phyloP scores from a whole-genome alignment of 2,329 filamentous ascomycete species.

The Botryotinia convoluta region DNA sequence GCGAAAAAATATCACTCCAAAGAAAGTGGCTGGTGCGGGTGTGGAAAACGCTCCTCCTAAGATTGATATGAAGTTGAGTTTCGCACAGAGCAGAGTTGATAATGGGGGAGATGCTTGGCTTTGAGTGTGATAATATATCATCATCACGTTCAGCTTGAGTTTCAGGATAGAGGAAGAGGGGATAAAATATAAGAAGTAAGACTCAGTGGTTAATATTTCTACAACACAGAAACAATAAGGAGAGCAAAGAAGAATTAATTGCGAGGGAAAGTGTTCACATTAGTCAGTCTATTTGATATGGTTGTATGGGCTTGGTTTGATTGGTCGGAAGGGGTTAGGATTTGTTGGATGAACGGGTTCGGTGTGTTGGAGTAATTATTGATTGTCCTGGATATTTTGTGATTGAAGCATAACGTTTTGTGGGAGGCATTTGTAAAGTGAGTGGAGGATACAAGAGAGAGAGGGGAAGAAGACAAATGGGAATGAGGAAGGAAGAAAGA shows the following conservation, averaged over 20 bases:
- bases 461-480: too few species aligned
- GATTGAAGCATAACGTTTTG: neutral
- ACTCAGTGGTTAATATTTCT: constrained; percentile 12
- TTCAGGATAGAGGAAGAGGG: neutral
- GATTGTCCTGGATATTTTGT: constrained; percentile 8
- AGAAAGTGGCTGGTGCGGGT: constrained; percentile 21
- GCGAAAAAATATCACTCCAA: constrained; percentile 39
- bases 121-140: constrained; percentile 6
- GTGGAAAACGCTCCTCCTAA: constrained; percentile 30
- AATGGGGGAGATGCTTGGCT: constrained; percentile 30
- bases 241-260: neutral
- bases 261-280: neutral
- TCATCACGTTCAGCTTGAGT: neutral
- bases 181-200: neutral
- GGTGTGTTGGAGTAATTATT: constrained; percentile 13
- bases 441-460: too few species aligned
- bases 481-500: too few species aligned
- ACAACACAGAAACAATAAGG: too few species aligned
- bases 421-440: neutral
- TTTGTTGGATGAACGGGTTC: neutral
- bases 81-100: constrained; percentile 24
- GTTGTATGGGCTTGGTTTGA: constrained; percentile 13
- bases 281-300: constrained; percentile 1
- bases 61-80: constrained; percentile 37
- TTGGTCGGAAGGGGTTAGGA: neutral